Conservation (phyloP, 2,329 filamentous ascomycete species). For the Ophiocordyceps camponoti-rufipedis region DNA sequence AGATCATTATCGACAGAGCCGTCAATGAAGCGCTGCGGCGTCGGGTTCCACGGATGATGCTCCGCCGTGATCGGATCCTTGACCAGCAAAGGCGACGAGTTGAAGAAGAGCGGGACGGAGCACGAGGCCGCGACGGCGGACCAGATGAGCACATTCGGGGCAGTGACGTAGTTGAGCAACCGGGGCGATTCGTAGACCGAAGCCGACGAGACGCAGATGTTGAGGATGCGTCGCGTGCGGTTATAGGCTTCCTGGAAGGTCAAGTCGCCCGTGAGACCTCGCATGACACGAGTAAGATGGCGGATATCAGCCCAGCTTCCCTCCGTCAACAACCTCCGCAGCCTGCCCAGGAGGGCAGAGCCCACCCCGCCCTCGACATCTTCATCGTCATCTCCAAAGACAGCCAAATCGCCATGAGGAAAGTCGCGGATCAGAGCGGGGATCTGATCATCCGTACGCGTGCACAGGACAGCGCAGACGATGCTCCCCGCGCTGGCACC, state of each 20-base stretch:
- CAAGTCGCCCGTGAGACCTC: constrained; percentile 62
- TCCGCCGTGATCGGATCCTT: constrained; percentile 71
- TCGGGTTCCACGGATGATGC: constrained; percentile 69
- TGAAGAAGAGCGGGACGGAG: constrained; percentile 77
- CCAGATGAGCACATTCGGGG: constrained; percentile 90
- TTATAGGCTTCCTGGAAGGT: constrained; percentile 96
- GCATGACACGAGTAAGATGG: constrained; percentile 68
- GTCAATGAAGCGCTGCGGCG: constrained; percentile 76
- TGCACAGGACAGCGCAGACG: constrained; percentile 64
- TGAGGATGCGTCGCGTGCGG: constrained; percentile 77
- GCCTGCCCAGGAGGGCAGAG: constrained; percentile 48
- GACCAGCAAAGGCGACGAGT: constrained; percentile 57
- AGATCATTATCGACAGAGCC: constrained; percentile 90
- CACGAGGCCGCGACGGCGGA: constrained; percentile 93
- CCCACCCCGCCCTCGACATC: constrained; percentile 5
- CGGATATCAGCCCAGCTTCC: constrained; percentile 74
- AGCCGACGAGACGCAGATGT: constrained; percentile 82
- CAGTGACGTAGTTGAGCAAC: constrained; percentile 80
- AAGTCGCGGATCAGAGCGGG: constrained; percentile 51
- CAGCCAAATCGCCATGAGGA: constrained; percentile 60
- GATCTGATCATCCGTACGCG: constrained; percentile 61
- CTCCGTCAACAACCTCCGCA: constrained; percentile 59
- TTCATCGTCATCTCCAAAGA: constrained; percentile 49
- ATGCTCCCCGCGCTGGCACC: constrained; percentile 80
- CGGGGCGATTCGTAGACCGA: constrained; percentile 75